phyloP scores from a whole-genome alignment of 2,329 filamentous ascomycete genomes.

The Calonectria pauciramosa region DNA sequence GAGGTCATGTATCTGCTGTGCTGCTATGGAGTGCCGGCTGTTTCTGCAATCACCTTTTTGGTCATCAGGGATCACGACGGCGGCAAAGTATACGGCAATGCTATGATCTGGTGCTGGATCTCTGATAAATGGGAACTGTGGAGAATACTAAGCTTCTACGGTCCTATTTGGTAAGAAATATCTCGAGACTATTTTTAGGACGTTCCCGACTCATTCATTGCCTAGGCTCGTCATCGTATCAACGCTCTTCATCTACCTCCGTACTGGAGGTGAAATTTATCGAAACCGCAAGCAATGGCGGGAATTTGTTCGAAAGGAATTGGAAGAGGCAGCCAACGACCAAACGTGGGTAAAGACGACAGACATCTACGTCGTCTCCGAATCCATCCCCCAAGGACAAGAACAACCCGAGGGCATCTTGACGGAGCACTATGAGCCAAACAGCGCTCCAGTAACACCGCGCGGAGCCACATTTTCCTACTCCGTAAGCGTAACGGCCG shows the following conservation, averaged over 20 bases:
- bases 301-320: constrained; percentile 8
- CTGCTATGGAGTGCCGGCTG: constrained; percentile 18
- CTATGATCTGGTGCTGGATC: constrained; percentile 20
- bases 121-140: constrained; percentile 19
- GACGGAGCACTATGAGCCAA: background rate
- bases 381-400: background rate
- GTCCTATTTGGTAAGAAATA: constrained; percentile 15
- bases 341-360: constrained; percentile 16
- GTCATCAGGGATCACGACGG: constrained; percentile 3
- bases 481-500: background rate
- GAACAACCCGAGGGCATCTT: background rate
- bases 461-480: background rate
- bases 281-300: constrained; percentile 19
- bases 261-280: constrained; percentile 19
- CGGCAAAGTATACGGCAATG: constrained; percentile 14
- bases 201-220: background rate
- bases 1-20: constrained; percentile 17
- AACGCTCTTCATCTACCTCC: constrained; percentile 23
- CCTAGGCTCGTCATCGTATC: constrained; percentile 14
- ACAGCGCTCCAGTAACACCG: background rate
- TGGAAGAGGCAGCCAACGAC: constrained; percentile 2
- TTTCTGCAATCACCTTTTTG: constrained; percentile 13
- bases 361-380: constrained; percentile 5
- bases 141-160: constrained; percentile 23
- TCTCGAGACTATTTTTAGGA: background rate